phyloP scores from a whole-genome alignment of 2,329 filamentous ascomycete genomes.

The Paecilomyces niveus region DNA sequence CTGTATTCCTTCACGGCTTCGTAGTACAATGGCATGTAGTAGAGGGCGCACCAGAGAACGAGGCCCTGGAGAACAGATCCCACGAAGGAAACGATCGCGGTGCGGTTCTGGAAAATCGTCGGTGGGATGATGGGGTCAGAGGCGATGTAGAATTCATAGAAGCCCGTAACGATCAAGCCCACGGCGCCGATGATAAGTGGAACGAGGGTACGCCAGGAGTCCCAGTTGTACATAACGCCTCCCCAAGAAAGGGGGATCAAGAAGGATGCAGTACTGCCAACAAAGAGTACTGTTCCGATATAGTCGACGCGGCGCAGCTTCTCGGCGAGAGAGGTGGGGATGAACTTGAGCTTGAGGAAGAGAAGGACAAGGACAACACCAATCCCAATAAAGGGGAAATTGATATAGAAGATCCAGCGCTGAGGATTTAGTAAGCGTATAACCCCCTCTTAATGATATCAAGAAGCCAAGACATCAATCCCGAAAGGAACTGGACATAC shows the following conservation, averaged over 20 bases:
- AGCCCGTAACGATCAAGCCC: constrained; percentile 46
- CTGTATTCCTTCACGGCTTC: constrained; percentile 45
- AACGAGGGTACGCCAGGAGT: constrained; percentile 54
- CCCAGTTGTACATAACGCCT: constrained; percentile 59
- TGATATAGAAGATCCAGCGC: constrained; percentile 62
- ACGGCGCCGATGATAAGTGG: constrained; percentile 51
- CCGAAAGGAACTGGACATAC: constrained; percentile 12
- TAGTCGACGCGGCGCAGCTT: constrained; percentile 56
- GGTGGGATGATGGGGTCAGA: constrained; percentile 45
- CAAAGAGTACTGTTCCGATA: constrained; percentile 55
- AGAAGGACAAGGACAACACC: constrained; percentile 42
- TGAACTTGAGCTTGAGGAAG: constrained; percentile 47
- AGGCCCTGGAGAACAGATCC: constrained; percentile 52
- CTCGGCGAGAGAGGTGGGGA: constrained; percentile 38
- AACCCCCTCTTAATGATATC: not conserved
- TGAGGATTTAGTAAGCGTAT: constrained; percentile 23
- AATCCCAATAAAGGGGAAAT: constrained; percentile 51
- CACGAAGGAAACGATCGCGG: constrained; percentile 43
- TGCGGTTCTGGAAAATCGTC: constrained; percentile 41
- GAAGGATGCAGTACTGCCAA: constrained; percentile 52
- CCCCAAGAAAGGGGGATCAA: constrained; percentile 59
- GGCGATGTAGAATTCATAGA: constrained; percentile 49
- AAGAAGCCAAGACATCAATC: not conserved
- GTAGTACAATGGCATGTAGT: constrained; percentile 45
- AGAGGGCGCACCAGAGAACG: constrained; percentile 42